Percentiles rank a stretch among this genome's conserved stretches.
Conservation (phyloP, 768 basidiomycete species). For the Amanita polypyramis region DNA sequence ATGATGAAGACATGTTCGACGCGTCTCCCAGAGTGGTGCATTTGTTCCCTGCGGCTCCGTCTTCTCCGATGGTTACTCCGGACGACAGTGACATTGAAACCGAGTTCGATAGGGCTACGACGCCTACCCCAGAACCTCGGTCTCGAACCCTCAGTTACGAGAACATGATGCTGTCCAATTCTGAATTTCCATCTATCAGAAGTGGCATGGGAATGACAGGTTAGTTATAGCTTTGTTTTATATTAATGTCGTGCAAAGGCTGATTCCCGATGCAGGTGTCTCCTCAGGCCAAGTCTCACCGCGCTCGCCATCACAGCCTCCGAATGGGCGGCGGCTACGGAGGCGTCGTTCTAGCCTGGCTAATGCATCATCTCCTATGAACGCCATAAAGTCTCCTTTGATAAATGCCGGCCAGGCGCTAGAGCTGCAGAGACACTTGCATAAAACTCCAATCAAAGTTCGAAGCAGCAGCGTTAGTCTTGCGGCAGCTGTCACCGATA, state of each 20-base stretch:
- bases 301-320: background rate
- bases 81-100: conserved; percentile 26
- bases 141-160: background rate
- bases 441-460: conserved; percentile 26
- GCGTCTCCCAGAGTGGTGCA: background rate
- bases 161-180: background rate
- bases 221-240: conserved; percentile 5
- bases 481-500: conserved; percentile 8
- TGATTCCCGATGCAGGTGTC: background rate
- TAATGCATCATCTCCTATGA: conserved; percentile 40
- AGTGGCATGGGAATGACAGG: background rate
- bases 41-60: conserved; percentile 13
- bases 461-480: conserved; percentile 35
- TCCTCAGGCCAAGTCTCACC: background rate
- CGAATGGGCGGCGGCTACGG: conserved; percentile 32
- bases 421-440: conserved; percentile 37
- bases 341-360: conserved; percentile 57
- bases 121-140: conserved; percentile 13
- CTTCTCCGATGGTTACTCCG: conserved; percentile 16
- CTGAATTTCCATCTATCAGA: background rate
- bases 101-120: conserved; percentile 15
- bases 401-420: conserved; percentile 40
- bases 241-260: conserved; percentile 10
- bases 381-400: conserved; percentile 45
- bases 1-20: conserved; percentile 2